Base-by-base conservation (phyloP, 2,329 filamentous ascomycete genomes). In the Cryoendolithus antarcticus region DNA sequence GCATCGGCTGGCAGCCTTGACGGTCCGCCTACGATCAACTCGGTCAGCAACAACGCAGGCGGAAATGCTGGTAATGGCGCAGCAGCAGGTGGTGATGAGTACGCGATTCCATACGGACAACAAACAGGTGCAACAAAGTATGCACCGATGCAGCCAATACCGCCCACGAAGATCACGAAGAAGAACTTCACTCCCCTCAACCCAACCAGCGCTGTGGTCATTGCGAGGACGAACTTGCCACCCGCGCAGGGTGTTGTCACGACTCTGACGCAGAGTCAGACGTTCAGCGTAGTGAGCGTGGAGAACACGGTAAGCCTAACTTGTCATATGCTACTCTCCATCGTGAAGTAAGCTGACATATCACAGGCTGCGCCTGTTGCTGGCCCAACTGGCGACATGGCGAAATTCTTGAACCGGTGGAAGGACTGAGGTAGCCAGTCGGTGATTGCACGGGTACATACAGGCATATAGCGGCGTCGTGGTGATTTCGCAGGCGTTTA, bases 71-170 rank as follows among this genome's bases (percentile, higher is more conserved):
- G 19, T 10, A 41, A 36, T n/a, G 44, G 36, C 10, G 46, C 36
- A 9, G 52, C 48, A 2, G 45, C 44, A 13, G 47, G 36, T 4
- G 44, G 43, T 5, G 46, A 8, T n/a, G 45, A 41, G 7, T 48
- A 41, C 1, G 61, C 52, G 2, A 57, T 76, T 6, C 67, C 71
- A 3, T 79, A 76, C 48, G 64, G 62, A 3, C 58, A 69, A 48
- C 75, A 80, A 53, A 70, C 65, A 0, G 75, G 74, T 1, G 52
- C 62, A 24, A 77, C 70, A 3, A 69, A 69, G 51, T 80, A 75
- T 54, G 75, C 75, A 9, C 74, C 75, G 1, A 74, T 76, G 70
- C 71, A 75, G 44, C 66, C 67, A 37, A 61, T 69, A n/a, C 74
- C 75, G 2, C 65, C 67, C 8, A 76, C 70, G 4, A 72, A 72